phyloP scores from a whole-genome alignment of 805 yeast genomes.

The Zygosaccharomyces bisporus region DNA sequence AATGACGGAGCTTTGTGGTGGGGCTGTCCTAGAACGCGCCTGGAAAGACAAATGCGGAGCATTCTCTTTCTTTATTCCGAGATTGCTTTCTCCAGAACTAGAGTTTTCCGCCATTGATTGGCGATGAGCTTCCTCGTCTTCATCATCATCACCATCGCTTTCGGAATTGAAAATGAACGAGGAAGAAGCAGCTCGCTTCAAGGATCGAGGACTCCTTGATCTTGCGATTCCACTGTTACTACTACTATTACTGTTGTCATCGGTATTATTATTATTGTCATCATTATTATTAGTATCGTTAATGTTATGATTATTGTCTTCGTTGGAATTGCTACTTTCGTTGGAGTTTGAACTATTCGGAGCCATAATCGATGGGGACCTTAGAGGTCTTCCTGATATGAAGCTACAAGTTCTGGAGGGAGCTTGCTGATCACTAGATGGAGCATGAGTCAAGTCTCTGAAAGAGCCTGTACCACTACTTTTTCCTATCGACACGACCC shows the following conservation, averaged over 20 bases:
- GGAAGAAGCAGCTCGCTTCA: constrained; percentile 20
- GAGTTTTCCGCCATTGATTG: background rate
- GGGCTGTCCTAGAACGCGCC: constrained; percentile 8
- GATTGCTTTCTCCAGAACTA: background rate
- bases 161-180: constrained; percentile 33
- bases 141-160: constrained; percentile 28
- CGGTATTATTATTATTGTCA: background rate
- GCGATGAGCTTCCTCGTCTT: constrained; percentile 3
- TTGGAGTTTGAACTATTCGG: background rate
- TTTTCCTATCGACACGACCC: constrained; percentile 33
- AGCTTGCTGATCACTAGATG: constrained; percentile 12
- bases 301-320: background rate
- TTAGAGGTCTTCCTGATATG: constrained; percentile 30
- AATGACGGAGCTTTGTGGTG: constrained; percentile 13
- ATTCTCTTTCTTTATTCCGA: background rate
- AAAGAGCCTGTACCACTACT: constrained; percentile 24
- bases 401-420: constrained; percentile 28
- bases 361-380: background rate
- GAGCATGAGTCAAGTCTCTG: constrained; percentile 20
- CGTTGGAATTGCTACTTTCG: background rate
- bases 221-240: background rate
- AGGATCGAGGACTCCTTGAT: constrained; percentile 9
- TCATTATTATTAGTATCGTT: constrained; percentile 4
- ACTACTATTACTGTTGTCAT: constrained; percentile 4
- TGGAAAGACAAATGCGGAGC: background rate